Conservation (phyloP, 495 filamentous ascomycete species). For the Podospora anserina region DNA sequence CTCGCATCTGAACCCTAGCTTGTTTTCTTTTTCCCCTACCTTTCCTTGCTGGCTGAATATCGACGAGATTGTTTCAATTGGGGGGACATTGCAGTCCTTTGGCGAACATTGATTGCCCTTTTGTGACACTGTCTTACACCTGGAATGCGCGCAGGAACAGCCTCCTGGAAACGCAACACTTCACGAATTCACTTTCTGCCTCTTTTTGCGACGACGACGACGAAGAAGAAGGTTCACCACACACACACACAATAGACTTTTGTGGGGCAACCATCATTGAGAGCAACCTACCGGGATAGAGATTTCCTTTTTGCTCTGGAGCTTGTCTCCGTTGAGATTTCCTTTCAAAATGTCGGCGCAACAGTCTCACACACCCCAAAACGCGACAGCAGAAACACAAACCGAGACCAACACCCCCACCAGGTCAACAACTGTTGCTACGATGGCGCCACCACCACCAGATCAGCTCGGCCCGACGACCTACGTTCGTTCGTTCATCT, state of each 20-base stretch:
- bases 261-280: background rate
- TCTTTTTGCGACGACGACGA: background rate
- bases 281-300: background rate
- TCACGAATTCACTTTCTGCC: background rate
- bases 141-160: slow-evolving; percentile 10
- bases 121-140: slow-evolving; percentile 10
- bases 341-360: slow-evolving; percentile 30
- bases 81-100: background rate
- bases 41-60: background rate
- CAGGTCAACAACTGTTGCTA: background rate
- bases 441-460: slow-evolving; percentile 16
- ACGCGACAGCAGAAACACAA: background rate
- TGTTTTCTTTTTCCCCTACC: slow-evolving; percentile 3
- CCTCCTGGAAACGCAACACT: background rate
- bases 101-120: background rate
- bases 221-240: background rate
- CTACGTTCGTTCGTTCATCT: slow-evolving; percentile 50
- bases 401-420: background rate
- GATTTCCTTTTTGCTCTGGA: background rate
- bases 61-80: background rate
- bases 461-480: slow-evolving; percentile 16
- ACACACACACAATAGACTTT: background rate
- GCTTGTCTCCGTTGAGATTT: slow-evolving; percentile 9
- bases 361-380: slow-evolving; percentile 7
- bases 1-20: slow-evolving; percentile 7